Evolutionary conservation across 1,139 yeast genomes (phyloP).

Genomic region (Hansenula sp.): DNA sequence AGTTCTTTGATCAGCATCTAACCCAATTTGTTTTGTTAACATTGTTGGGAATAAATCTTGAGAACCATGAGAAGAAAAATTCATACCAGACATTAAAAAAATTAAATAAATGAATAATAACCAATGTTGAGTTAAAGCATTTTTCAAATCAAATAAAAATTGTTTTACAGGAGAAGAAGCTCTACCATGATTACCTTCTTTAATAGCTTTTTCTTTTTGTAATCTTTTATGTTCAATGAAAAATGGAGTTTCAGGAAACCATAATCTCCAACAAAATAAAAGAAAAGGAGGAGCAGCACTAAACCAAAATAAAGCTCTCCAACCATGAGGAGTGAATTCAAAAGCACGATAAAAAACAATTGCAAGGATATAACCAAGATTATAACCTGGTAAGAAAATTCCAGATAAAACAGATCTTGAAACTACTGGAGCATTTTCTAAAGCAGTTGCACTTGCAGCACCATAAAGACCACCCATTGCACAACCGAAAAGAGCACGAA

Average conservation of each 20-base stretch:
- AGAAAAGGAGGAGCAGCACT: conserved; percentile 42
- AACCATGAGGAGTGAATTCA: conserved; percentile 28
- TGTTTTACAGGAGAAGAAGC: conserved; percentile 26
- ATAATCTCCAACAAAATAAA: conserved; percentile 35
- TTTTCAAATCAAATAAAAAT: conserved; percentile 7
- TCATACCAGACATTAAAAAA: conserved; percentile 43
- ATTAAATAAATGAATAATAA: conserved; percentile 40
- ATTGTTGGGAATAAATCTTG: conserved; percentile 51
- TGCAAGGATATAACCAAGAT: conserved; percentile 38
- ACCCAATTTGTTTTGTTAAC: conserved; percentile 36
- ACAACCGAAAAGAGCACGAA: conserved; percentile 42
- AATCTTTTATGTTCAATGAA: conserved; percentile 17
- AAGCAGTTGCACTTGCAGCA: conserved; percentile 38
- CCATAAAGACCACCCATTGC: conserved; percentile 48
- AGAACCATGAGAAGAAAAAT: conserved; percentile 51
- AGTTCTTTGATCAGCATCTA: conserved; percentile 34
- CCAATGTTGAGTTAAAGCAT: conserved; percentile 32
- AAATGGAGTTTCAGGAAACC: conserved; percentile 31
- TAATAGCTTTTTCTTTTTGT: conserved; percentile 12
- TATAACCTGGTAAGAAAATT: conserved; percentile 38
- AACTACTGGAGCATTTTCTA: conserved; percentile 37
- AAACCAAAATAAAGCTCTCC: conserved; percentile 55
- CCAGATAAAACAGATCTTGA: conserved; percentile 39
- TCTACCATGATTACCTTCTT: conserved; percentile 33
- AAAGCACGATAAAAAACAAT: conserved; percentile 38